Conservation (phyloP, 2,329 filamentous ascomycete species). For the Phaeomoniella chlamydospora region DNA sequence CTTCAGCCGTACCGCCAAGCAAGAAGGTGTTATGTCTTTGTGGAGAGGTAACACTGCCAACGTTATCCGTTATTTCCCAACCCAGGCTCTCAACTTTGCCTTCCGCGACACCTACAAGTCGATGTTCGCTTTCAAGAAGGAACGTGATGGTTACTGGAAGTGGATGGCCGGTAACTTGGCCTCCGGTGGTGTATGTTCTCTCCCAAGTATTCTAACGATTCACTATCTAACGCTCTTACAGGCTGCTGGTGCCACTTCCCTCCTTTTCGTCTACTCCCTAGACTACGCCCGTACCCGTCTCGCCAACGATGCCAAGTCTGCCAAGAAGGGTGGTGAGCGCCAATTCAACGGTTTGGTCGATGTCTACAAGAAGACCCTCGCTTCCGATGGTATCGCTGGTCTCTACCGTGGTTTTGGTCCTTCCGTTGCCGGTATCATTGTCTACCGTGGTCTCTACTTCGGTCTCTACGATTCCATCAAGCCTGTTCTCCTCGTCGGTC, state of each 20-base stretch:
- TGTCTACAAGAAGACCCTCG: slow-evolving; percentile 99
- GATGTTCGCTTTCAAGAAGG: slow-evolving; percentile 99
- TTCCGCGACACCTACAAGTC: slow-evolving; percentile 99
- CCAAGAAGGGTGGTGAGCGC: slow-evolving; percentile 89
- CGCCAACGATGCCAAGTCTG: slow-evolving; percentile 99
- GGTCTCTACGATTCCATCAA: slow-evolving; percentile 99
- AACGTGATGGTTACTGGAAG: slow-evolving; percentile 92
- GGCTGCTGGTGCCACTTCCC: slow-evolving; percentile 98
- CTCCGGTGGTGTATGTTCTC: slow-evolving; percentile 99
- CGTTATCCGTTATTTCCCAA: slow-evolving; percentile 99
- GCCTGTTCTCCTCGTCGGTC: slow-evolving; percentile 85
- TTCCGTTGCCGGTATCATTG: slow-evolving; percentile 96
- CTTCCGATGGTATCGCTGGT: slow-evolving; percentile 96
- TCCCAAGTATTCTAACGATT: too few relatives aligned
- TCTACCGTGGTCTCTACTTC: slow-evolving; percentile 99
- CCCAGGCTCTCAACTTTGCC: slow-evolving; percentile 99
- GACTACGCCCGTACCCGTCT: slow-evolving; percentile 99
- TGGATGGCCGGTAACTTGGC: slow-evolving; percentile 99
- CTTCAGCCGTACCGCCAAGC: slow-evolving; percentile 79
- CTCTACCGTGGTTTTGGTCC: slow-evolving; percentile 99
- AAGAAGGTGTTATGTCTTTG: slow-evolving; percentile 87
- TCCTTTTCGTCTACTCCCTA: slow-evolving; percentile 99
- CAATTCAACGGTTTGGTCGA: slow-evolving; percentile 99
- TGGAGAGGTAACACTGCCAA: slow-evolving; percentile 99
- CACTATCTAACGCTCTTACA: slow-evolving; percentile 47